Conservation (phyloP, 116 monocot genomes). For the Cymodocea nodosa region DNA sequence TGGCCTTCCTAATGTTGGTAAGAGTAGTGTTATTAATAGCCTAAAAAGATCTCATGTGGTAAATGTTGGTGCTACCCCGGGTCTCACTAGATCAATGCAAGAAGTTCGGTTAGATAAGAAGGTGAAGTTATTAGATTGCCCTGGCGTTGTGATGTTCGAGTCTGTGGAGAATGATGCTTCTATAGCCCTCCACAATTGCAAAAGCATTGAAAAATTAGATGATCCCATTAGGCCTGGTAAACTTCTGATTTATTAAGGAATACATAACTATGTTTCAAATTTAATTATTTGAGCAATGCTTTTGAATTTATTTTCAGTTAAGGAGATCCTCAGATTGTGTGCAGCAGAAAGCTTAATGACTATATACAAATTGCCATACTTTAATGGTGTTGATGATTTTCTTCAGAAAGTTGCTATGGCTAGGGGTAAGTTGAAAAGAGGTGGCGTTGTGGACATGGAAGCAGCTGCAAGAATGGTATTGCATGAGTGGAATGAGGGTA, state of each 20-base stretch:
- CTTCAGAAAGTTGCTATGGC: constrained; percentile 75
- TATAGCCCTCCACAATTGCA: constrained; percentile 82
- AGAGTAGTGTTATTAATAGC: constrained; percentile 97
- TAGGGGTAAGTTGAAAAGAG: constrained; percentile 87
- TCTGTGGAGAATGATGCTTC: constrained; percentile 57
- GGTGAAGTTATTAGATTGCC: constrained; percentile 86
- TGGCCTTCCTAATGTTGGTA: constrained; percentile 97
- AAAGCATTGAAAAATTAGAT: constrained; percentile 84
- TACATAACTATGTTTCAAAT: not conserved
- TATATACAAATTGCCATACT: constrained; percentile 70
- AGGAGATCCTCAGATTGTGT: constrained; percentile 80
- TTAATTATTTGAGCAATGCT: too few species aligned
- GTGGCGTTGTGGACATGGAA: constrained; percentile 70
- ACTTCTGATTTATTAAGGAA: not conserved
- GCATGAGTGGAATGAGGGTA: too few species aligned
- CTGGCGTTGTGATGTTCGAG: constrained; percentile 89
- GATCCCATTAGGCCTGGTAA: constrained; percentile 80
- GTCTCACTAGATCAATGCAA: constrained; percentile 93
- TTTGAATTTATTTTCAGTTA: constrained; percentile 32
- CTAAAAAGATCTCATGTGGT: constrained; percentile 91
- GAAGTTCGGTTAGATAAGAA: constrained; percentile 91
- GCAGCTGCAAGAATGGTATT: constrained; percentile 89
- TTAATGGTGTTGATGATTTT: constrained; percentile 68
- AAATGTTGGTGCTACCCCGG: constrained; percentile 94
- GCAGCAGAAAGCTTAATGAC: constrained; percentile 68